Conservation (phyloP, 2,329 filamentous ascomycete species). For the Arachnomyces sp. region DNA sequence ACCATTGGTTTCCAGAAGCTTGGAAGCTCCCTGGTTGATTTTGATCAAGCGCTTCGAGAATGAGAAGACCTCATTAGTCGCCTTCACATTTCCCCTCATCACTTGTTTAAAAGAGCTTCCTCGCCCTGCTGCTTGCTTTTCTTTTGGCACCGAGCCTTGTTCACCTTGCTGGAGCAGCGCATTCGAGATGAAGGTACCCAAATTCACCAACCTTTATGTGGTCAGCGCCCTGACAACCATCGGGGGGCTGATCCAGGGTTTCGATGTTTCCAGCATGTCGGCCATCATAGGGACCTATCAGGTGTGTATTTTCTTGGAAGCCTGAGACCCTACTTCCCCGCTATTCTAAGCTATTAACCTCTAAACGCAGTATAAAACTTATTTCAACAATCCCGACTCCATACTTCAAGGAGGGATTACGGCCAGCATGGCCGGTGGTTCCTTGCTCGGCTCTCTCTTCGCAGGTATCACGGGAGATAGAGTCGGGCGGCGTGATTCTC, state of each 20-base stretch:
- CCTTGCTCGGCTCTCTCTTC: slow-evolving; percentile 40
- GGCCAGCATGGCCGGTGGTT: slow-evolving; percentile 43
- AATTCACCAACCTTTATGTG: slow-evolving; percentile 50
- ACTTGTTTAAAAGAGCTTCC: too few relatives aligned
- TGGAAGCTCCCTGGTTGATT: too few relatives aligned
- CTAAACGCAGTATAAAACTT: slow-evolving; percentile 36
- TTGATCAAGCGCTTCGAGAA: too few relatives aligned
- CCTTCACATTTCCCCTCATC: too few relatives aligned
- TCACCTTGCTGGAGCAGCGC: background rate
- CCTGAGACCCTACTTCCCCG: too few relatives aligned
- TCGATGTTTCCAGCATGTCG: slow-evolving; percentile 50
- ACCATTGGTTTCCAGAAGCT: too few relatives aligned
- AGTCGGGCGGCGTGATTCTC: slow-evolving; percentile 40
- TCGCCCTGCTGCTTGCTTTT: too few relatives aligned
- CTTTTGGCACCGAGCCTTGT: too few relatives aligned
- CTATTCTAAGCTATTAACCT: too few relatives aligned
- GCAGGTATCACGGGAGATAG: slow-evolving; percentile 42
- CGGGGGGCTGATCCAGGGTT: slow-evolving; percentile 48
- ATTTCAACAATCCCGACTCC: slow-evolving; percentile 45
- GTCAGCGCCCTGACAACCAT: slow-evolving; percentile 46
- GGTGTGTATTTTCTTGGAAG: too few relatives aligned
- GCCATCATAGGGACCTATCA: slow-evolving; percentile 44
- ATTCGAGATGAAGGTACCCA: slow-evolving; percentile 35
- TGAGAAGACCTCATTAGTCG: too few relatives aligned
- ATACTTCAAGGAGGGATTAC: slow-evolving; percentile 43